A percentile compares a stretch with the other conserved stretches of the same genome.
Evolutionary conservation across 169 alveolate genomes (phyloP).

Genomic region (Plasmodium coatneyi): DNA sequence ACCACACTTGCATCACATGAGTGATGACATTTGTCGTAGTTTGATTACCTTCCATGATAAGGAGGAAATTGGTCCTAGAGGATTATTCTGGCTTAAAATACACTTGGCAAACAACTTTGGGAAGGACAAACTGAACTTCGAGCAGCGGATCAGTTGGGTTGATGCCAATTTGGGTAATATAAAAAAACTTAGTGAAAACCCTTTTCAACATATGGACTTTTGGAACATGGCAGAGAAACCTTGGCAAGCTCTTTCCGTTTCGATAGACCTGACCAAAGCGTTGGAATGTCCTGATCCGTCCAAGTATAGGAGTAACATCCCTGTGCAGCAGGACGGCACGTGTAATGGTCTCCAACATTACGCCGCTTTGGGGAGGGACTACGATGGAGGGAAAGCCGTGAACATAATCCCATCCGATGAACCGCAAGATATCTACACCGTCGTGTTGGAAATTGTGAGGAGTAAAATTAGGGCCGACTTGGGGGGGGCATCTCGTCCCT

Average conservation of each 20-base stretch:
- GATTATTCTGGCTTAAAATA: conserved; percentile 96
- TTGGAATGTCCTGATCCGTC: conserved; percentile 87
- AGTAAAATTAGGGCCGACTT: conserved; percentile 78
- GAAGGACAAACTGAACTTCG: conserved; percentile 90
- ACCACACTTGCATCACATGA: conserved; percentile 95
- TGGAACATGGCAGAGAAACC: conserved; percentile 95
- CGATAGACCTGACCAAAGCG: conserved; percentile 89
- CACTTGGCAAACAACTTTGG: conserved; percentile 95
- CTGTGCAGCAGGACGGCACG: conserved; percentile 98
- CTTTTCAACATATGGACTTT: conserved; percentile 89
- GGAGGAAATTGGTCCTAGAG: conserved; percentile 92
- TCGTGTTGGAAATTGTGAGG: conserved; percentile 86
- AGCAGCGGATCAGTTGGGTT: conserved; percentile 89
- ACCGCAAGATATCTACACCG: conserved; percentile 97
- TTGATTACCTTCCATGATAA: conserved; percentile 93
- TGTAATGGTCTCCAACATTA: conserved; percentile 98
- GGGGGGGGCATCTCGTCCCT: neutral
- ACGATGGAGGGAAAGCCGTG: conserved; percentile 95
- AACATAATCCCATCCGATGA: conserved; percentile 91
- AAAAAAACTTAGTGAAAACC: conserved; percentile 78
- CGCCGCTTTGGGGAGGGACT: conserved; percentile 97
- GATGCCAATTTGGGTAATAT: conserved; percentile 84
- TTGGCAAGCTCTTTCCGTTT: conserved; percentile 95
- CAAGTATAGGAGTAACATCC: conserved; percentile 88
- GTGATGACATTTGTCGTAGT: conserved; percentile 96